phyloP scores from a whole-genome alignment of 169 alveolate species.

The Cryptosporidium felis region DNA sequence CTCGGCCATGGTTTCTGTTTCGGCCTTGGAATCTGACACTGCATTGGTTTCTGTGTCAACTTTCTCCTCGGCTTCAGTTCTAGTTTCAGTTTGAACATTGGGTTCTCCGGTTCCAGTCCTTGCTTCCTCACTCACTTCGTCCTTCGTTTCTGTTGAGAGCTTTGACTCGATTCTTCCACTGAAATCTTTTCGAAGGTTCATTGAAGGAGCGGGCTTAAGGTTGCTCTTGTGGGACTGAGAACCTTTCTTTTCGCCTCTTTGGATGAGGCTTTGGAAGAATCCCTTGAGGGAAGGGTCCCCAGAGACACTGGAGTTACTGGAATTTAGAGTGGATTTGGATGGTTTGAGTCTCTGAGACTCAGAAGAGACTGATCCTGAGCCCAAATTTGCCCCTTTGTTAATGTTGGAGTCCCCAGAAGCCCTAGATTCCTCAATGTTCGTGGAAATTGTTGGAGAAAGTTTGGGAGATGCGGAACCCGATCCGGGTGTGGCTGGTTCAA shows the following conservation, averaged over 20 bases:
- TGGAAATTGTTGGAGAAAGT: not conserved
- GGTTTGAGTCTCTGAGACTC: constrained; percentile 34
- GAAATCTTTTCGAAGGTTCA: constrained; percentile 27
- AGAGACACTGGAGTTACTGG: constrained; percentile 8
- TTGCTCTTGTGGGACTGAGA: not conserved
- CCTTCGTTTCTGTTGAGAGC: not conserved
- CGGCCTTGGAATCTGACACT: no score
- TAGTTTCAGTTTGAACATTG: no score
- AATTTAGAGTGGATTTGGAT: not conserved
- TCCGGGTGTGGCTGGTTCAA: constrained; percentile 17
- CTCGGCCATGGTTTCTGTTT: not conserved
- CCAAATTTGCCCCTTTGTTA: constrained; percentile 8
- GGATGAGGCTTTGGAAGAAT: constrained; percentile 61
- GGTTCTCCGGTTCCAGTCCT: no score
- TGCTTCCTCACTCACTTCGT: not conserved
- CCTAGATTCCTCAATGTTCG: not conserved
- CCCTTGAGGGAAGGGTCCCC: constrained; percentile 68
- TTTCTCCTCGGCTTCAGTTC: no score
- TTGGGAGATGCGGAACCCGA: not conserved
- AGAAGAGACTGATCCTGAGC: not conserved
- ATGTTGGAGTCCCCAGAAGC: not conserved
- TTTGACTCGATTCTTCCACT: not conserved
- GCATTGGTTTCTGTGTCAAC: no score
- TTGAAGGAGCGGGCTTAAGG: constrained; percentile 30
- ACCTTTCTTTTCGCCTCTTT: constrained; percentile 62